Evolutionary conservation across 1,284 basidiomycete species (phyloP).

Genomic region (Neolentinus lepideus): DNA sequence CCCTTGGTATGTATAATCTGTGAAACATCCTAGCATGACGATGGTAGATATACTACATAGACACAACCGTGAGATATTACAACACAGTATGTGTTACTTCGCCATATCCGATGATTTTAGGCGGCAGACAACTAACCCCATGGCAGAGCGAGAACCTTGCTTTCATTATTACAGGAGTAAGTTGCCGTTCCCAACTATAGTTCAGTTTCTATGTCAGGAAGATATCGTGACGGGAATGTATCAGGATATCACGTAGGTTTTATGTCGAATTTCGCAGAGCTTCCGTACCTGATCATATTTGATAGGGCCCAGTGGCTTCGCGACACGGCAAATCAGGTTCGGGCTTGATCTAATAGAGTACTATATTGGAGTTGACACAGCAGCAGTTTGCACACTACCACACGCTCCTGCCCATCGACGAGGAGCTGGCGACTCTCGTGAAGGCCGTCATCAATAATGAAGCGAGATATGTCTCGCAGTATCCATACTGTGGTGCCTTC

Average conservation of each 20-base stretch:
- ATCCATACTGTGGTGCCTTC: conserved; percentile 73
- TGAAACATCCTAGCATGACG: background rate
- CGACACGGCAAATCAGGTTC: conserved; percentile 69
- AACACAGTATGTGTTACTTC: conserved; percentile 33
- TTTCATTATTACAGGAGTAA: conserved; percentile 68
- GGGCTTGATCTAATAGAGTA: conserved; percentile 7
- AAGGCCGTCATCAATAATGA: conserved; percentile 75
- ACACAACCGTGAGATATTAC: conserved; percentile 72
- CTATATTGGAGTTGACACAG: conserved; percentile 5
- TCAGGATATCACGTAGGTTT: conserved; percentile 58
- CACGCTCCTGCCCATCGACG: conserved; percentile 46
- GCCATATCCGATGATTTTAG: background rate
- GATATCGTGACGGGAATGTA: conserved; percentile 4
- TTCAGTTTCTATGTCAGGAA: background rate
- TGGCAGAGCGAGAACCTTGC: conserved; percentile 55
- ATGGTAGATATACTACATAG: conserved; percentile 22
- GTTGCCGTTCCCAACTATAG: conserved; percentile 14
- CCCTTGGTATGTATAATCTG: conserved; percentile 42
- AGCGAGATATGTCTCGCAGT: conserved; percentile 63
- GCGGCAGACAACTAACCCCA: background rate
- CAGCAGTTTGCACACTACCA: conserved; percentile 62
- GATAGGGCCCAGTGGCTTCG: conserved; percentile 46
- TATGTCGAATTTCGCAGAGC: background rate
- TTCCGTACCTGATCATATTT: background rate
- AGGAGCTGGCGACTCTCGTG: conserved; percentile 51